Conservation (phyloP, 257 asterid genomes). For the Solanum lignicaule region DNA sequence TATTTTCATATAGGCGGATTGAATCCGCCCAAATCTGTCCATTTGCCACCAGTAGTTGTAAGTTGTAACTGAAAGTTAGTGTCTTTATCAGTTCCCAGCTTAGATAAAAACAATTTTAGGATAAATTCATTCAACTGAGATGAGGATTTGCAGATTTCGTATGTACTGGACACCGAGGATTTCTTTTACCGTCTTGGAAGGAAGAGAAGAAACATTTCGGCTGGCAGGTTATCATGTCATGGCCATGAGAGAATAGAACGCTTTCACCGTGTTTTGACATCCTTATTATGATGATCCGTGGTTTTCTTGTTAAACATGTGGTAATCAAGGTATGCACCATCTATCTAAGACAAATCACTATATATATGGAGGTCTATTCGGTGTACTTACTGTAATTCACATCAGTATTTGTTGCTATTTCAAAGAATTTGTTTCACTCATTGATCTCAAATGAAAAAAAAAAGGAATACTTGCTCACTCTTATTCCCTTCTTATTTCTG, state of each 20-base stretch:
- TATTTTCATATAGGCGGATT: not conserved
- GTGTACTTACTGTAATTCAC: not conserved
- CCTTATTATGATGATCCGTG: not conserved
- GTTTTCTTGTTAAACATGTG: not conserved
- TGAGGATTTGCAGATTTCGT: constrained; percentile 10
- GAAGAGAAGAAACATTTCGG: not conserved
- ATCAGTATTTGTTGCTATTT: not conserved
- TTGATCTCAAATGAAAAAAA: not conserved
- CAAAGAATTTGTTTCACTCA: not conserved
- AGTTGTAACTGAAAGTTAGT: not conserved
- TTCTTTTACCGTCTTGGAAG: constrained; percentile 12
- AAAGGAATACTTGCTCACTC: not conserved
- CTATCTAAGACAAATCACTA: not conserved
- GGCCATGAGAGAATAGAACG: constrained; percentile 5
- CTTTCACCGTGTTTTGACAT: constrained; percentile 3
- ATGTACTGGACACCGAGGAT: constrained; percentile 22
- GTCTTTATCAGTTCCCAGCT: not conserved
- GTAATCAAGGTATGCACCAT: not conserved
- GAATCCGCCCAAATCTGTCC: not conserved
- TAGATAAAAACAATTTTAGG: not conserved
- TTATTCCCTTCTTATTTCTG: not conserved
- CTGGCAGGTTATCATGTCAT: not conserved
- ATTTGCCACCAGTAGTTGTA: not conserved
- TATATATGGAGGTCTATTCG: not conserved
- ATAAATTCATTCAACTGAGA: not conserved